Evolutionary conservation across 306 rosid genomes (phyloP).

Genomic region (Lathyrus oleraceus): DNA sequence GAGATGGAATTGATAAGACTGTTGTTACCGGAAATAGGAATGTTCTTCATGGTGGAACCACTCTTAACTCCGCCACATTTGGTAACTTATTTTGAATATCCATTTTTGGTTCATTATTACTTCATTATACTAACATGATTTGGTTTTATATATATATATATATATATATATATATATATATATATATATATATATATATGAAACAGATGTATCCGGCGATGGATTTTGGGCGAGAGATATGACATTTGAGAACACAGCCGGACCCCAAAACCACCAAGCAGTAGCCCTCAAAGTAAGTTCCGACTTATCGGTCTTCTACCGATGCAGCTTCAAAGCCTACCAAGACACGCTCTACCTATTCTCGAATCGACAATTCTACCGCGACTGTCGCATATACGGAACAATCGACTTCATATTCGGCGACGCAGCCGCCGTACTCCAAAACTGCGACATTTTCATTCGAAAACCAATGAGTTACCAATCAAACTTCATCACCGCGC

Average conservation of each 20-base stretch:
- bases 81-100: conserved; percentile 39
- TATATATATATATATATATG: not conserved
- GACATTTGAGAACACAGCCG: conserved; percentile 74
- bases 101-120: too few relatives aligned
- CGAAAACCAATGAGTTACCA: conserved; percentile 54
- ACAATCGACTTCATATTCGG: conserved; percentile 66
- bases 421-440: conserved; percentile 50
- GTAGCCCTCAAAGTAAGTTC: conserved; percentile 65
- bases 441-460: conserved; percentile 64
- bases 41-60: conserved; percentile 46
- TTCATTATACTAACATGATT: not conserved
- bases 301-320: conserved; percentile 51
- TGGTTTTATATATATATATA: not conserved
- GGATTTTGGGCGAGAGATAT: conserved; percentile 80
- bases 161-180: not conserved
- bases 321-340: conserved; percentile 60
- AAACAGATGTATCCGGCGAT: conserved; percentile 66
- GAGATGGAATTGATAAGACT: conserved; percentile 75
- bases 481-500: conserved; percentile 66
- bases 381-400: conserved; percentile 58
- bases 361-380: conserved; percentile 69
- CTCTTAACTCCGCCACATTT: conserved; percentile 61
- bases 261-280: conserved; percentile 64
- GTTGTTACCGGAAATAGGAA: conserved; percentile 47
- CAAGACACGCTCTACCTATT: conserved; percentile 71